Conservation (phyloP, 192 early-diverging fungal genomes). For the Allomyces arbusculus region DNA sequence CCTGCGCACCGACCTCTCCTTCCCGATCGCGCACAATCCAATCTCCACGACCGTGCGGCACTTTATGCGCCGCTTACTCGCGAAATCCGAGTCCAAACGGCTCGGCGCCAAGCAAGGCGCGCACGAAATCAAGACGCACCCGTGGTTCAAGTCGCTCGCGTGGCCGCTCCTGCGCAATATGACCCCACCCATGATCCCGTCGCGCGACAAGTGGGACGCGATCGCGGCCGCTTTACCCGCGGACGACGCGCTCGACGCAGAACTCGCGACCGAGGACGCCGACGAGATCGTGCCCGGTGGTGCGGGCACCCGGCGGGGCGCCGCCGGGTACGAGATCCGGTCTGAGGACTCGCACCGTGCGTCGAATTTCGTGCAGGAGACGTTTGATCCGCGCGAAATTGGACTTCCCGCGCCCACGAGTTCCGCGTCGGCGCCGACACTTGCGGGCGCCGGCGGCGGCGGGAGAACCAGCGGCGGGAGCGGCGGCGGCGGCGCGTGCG, state of each 20-base stretch:
- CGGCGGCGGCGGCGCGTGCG: no score
- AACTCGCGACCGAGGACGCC: neutral
- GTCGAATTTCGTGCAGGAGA: no score
- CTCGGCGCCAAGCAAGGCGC: slow-evolving; percentile 78
- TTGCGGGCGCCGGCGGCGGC: no score
- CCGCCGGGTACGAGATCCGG: neutral
- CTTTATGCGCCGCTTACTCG: slow-evolving; percentile 68
- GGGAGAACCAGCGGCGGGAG: no score
- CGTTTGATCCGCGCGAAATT: no score
- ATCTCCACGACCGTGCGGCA: slow-evolving; percentile 39
- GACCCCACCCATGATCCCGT: slow-evolving; percentile 67
- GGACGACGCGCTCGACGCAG: neutral
- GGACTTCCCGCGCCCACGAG: no score
- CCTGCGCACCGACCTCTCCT: slow-evolving; percentile 54
- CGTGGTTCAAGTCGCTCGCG: slow-evolving; percentile 73
- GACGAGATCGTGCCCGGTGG: neutral
- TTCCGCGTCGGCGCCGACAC: no score
- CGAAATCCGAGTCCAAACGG: slow-evolving; percentile 73
- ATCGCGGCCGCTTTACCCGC: neutral
- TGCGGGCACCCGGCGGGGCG: neutral
- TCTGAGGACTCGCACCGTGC: no score
- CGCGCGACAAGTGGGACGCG: neutral
- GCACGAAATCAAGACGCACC: slow-evolving; percentile 76
- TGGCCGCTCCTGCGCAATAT: slow-evolving; percentile 81
- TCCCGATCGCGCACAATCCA: slow-evolving; percentile 34